A percentile compares a stretch with the other conserved stretches of the same genome.
These are phyloP conservation scores for Endogone sp. DNA, from an alignment of 192 early-diverging fungal genomes.

Conservation along the genomic window DNA sequence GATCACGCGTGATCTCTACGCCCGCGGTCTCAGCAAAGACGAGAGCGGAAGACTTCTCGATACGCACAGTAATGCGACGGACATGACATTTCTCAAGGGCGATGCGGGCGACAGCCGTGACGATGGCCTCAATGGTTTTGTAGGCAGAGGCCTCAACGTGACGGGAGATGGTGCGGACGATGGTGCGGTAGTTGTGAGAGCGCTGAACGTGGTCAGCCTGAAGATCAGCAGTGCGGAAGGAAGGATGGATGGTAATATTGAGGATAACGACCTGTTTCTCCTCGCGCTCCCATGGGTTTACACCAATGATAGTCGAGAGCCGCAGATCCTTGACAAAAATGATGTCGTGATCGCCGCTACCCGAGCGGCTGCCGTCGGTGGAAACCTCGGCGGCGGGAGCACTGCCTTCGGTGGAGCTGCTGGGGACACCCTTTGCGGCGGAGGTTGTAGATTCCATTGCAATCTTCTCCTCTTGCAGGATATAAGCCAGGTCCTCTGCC, in stretches of 20 bases:
- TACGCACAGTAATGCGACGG: constrained; percentile 80
- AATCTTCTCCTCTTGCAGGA: constrained; percentile 10
- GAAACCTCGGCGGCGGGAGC: constrained; percentile 13
- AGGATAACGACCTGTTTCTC: constrained; percentile 88
- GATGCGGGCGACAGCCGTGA: constrained; percentile 73
- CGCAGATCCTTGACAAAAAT: constrained; percentile 83
- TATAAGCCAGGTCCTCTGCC: constrained; percentile 39
- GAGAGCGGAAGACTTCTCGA: constrained; percentile 95
- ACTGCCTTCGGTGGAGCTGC: constrained; percentile 35
- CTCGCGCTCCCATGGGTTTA: constrained; percentile 94
- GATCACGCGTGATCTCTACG: constrained; percentile 83
- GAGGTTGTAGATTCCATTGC: not conserved
- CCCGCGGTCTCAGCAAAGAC: constrained; percentile 88
- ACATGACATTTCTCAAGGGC: constrained; percentile 78
- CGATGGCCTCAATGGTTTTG: constrained; percentile 95
- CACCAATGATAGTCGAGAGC: constrained; percentile 86
- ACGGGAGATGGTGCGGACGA: constrained; percentile 72
- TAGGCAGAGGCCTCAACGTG: constrained; percentile 85
- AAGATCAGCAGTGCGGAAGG: constrained; percentile 20
- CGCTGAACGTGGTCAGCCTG: constrained; percentile 60
- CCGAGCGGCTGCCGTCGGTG: constrained; percentile 30
- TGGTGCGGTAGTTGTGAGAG: constrained; percentile 86
- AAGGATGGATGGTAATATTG: constrained; percentile 67
- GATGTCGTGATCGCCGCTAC: constrained; percentile 57
- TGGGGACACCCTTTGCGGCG: constrained; percentile 24